phyloP scores from a whole-genome alignment of 2,329 filamentous ascomycete genomes.

The Aspergillus pseudonomiae region DNA sequence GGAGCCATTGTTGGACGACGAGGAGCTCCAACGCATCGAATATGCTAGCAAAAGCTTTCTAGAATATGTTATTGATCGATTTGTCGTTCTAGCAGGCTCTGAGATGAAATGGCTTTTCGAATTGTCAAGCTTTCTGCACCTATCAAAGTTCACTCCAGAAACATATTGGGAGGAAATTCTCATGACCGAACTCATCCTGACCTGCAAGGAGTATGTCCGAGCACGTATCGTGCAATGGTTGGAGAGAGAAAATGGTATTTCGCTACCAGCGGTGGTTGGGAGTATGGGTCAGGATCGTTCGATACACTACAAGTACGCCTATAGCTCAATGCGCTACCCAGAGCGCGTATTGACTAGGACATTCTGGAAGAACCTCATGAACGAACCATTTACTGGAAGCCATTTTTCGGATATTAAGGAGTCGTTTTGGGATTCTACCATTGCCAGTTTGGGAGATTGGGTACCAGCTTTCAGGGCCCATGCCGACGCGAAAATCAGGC shows the following conservation, averaged over 20 bases:
- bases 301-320: constrained; percentile 5
- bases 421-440: background rate
- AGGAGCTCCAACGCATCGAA: constrained; percentile 60
- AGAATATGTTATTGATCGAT: constrained; percentile 47
- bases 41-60: constrained; percentile 60
- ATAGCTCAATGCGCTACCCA: constrained; percentile 9
- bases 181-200: constrained; percentile 23
- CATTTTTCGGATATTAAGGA: background rate
- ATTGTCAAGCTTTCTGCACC: constrained; percentile 32
- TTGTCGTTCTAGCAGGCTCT: constrained; percentile 35
- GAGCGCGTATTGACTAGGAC: constrained; percentile 18
- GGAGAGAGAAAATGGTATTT: background rate
- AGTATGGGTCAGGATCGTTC: constrained; percentile 9
- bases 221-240: constrained; percentile 28
- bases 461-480: constrained; percentile 14
- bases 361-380: constrained; percentile 19
- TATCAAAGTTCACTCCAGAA: constrained; percentile 26
- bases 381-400: background rate
- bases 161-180: constrained; percentile 16
- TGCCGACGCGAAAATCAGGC: constrained; percentile 12
- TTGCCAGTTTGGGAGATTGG: constrained; percentile 16
- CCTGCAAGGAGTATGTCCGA: constrained; percentile 37
- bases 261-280: background rate
- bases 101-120: constrained; percentile 45
- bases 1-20: constrained; percentile 54